Percentiles rank a stretch among this genome's conserved stretches.
Conservation (phyloP, 208 protist genomes). For the Balamuthia mandrillaris region DNA sequence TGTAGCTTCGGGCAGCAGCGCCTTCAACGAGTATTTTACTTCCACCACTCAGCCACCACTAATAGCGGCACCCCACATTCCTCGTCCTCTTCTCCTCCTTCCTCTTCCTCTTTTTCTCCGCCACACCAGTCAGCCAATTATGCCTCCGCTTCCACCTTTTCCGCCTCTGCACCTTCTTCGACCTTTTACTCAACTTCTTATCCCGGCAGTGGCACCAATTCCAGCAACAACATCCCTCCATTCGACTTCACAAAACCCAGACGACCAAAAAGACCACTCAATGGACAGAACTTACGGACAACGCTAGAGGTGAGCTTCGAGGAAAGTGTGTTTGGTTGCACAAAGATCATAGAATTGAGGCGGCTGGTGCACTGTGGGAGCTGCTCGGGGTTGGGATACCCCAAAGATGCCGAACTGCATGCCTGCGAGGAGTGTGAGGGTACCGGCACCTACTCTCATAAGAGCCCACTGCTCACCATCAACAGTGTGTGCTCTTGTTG, state of each 20-base stretch:
- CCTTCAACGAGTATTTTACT: not conserved
- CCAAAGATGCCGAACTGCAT: not conserved
- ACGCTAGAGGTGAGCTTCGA: not conserved
- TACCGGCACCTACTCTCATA: not conserved
- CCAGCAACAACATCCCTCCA: not conserved
- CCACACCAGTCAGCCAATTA: not conserved
- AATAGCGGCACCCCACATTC: not conserved
- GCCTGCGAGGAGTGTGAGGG: not conserved
- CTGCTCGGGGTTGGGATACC: not conserved
- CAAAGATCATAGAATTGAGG: not conserved
- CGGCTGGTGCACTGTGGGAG: not conserved
- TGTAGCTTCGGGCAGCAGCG: not conserved
- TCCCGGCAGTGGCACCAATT: not conserved
- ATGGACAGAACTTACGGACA: not conserved
- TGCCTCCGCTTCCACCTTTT: not conserved
- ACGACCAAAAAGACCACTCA: not conserved
- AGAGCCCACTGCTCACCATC: not conserved
- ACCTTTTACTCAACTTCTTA: not conserved
- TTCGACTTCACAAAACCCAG: not conserved
- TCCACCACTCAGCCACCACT: not conserved
- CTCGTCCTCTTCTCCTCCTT: not conserved
- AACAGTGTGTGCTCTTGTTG: not conserved
- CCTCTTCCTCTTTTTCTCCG: not conserved
- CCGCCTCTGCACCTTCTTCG: not conserved
- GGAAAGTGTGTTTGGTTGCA: not conserved